A percentile compares a stretch with the other conserved stretches of the same genome.
Evolutionary conservation across 441 rosid genomes (phyloP).

Genomic region (Geranium incanum): DNA sequence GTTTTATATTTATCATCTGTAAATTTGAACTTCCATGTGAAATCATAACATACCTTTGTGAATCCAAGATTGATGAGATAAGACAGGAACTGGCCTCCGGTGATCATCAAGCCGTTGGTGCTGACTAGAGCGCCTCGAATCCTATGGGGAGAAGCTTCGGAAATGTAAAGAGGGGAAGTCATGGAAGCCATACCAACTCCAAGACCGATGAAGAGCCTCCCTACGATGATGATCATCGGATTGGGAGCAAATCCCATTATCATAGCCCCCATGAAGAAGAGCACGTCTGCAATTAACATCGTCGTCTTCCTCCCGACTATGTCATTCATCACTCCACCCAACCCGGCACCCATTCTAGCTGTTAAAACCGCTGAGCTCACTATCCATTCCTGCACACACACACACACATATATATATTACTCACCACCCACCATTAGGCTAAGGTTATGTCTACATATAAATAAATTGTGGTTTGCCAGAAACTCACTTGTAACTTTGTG

Average conservation of each 20-base stretch:
- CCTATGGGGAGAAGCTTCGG: conserved; percentile 77
- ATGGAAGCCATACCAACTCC: conserved; percentile 97
- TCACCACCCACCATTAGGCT: too few species aligned
- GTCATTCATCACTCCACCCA: conserved; percentile 79
- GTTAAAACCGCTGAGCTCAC: conserved; percentile 86
- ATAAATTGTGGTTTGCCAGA: neutral
- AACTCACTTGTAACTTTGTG: conserved; percentile 50
- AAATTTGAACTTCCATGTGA: neutral
- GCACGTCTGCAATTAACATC: conserved; percentile 50
- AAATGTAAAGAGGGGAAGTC: conserved; percentile 80
- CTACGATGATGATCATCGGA: conserved; percentile 57
- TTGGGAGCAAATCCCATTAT: conserved; percentile 69
- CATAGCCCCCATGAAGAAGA: conserved; percentile 56
- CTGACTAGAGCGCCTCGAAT: conserved; percentile 86
- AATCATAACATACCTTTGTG: conserved; percentile 31
- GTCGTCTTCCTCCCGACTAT: conserved; percentile 55
- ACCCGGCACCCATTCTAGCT: conserved; percentile 76
- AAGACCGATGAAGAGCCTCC: conserved; percentile 62
- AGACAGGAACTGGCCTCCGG: conserved; percentile 71
- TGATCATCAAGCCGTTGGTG: conserved; percentile 64
- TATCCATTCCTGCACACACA: conserved; percentile 42
- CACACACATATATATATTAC: too few species aligned
- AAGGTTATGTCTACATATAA: too few species aligned
- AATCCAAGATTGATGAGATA: conserved; percentile 78
- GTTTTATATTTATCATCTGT: too few species aligned